Conservation (phyloP, 371 early-diverging fungal genomes). For the Mucor irregularis region DNA sequence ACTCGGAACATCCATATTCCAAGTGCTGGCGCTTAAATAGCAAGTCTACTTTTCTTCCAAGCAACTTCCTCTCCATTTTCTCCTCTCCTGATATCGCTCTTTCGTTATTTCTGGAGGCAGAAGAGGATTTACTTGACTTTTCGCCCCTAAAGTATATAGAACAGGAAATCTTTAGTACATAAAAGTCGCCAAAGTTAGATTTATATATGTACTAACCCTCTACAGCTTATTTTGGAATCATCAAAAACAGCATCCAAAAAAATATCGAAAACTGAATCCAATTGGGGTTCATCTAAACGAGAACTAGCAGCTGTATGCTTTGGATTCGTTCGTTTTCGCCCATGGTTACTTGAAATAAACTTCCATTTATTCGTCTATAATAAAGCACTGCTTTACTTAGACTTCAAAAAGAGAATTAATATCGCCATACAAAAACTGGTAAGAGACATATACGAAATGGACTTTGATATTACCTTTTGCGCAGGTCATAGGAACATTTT, state of each 20-base stretch:
- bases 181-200: slow-evolving; percentile 14
- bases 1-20: slow-evolving; percentile 18
- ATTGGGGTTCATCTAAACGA: too few species aligned
- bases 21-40: slow-evolving; percentile 15
- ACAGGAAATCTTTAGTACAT: slow-evolving; percentile 13
- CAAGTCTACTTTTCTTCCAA: slow-evolving; percentile 20
- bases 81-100: slow-evolving; percentile 12
- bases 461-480: too few species aligned
- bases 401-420: too few species aligned
- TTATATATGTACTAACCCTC: slow-evolving; percentile 13
- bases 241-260: slow-evolving; percentile 9
- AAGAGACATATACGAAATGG: too few species aligned
- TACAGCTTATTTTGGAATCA: slow-evolving; percentile 3
- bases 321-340: too few species aligned
- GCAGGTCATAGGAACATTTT: too few species aligned
- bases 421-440: too few species aligned
- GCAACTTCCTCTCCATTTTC: slow-evolving; percentile 7
- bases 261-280: too few species aligned
- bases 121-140: slow-evolving; percentile 11
- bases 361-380: too few species aligned
- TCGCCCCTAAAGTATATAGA: slow-evolving; percentile 18
- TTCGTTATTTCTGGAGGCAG: slow-evolving; percentile 6
- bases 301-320: too few species aligned
- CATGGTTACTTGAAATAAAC: too few species aligned
- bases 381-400: too few species aligned